phyloP scores from a whole-genome alignment of 331 rosid species.

The Dryas integrifolia region DNA sequence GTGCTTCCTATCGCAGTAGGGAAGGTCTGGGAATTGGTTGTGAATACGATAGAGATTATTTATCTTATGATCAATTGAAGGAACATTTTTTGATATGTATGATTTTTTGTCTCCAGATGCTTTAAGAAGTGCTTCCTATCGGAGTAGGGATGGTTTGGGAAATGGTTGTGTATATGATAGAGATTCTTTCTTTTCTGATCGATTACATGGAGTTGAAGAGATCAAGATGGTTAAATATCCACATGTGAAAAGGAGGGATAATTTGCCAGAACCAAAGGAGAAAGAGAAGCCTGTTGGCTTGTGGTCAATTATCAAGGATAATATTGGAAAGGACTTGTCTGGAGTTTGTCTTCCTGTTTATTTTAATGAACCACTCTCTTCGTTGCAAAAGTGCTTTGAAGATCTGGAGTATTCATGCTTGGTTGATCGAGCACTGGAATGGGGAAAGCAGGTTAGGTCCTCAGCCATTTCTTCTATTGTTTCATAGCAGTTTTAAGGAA shows the following conservation, averaged over 20 bases:
- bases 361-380: constrained; percentile 97
- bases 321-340: constrained; percentile 96
- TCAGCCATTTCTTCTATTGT: constrained; percentile 44
- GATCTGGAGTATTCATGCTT: constrained; percentile 93
- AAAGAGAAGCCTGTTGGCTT: constrained; percentile 85
- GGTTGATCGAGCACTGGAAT: constrained; percentile 86
- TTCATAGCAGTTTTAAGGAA: constrained; percentile 48
- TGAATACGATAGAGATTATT: constrained; percentile 48
- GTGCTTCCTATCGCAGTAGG: constrained; percentile 92
- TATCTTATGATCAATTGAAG: constrained; percentile 45
- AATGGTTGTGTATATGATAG: constrained; percentile 53
- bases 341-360: constrained; percentile 99
- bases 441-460: constrained; percentile 96
- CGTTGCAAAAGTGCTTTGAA: constrained; percentile 97
- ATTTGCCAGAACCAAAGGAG: constrained; percentile 92
- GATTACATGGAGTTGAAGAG: constrained; percentile 57
- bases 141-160: constrained; percentile 73
- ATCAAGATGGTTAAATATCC: constrained; percentile 66
- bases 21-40: constrained; percentile 56
- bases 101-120: constrained; percentile 74
- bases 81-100: constrained; percentile 59
- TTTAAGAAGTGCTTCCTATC: constrained; percentile 83
- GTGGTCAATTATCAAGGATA: constrained; percentile 99
- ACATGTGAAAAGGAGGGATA: constrained; percentile 80
- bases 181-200: constrained; percentile 59